Percentiles rank a stretch among this genome's conserved stretches.
phyloP scores from a whole-genome alignment of 2,329 filamentous ascomycete species.

The Calonectria pseudoreteaudii region DNA sequence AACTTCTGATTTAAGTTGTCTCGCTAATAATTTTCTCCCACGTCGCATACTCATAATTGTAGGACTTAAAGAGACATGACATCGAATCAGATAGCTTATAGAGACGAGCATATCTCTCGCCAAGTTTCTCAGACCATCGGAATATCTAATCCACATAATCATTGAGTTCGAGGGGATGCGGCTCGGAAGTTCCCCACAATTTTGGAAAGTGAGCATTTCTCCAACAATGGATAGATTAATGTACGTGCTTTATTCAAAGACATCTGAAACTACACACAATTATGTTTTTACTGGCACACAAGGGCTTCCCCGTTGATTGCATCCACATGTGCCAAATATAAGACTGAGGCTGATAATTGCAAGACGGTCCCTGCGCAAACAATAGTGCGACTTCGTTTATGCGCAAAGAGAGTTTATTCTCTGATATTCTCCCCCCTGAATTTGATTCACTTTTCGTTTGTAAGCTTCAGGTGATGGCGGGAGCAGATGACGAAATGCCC shows the following conservation, averaged over 20 bases:
- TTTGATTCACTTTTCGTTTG: neutral
- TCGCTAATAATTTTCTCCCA: neutral
- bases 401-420: neutral
- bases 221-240: neutral
- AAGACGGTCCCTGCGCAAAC: neutral
- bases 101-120: neutral
- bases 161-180: conserved; percentile 13
- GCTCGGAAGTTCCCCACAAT: conserved; percentile 12
- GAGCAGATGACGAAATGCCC: neutral
- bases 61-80: neutral
- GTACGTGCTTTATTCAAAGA: neutral
- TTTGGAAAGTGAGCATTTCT: neutral
- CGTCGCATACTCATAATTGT: neutral
- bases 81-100: neutral
- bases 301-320: neutral
- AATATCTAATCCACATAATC: neutral
- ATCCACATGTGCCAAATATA: neutral
- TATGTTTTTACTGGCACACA: neutral
- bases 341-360: neutral
- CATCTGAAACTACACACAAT: neutral
- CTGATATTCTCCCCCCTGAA: neutral
- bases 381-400: neutral
- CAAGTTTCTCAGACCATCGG: neutral
- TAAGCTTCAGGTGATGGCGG: neutral
- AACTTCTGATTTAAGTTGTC: neutral